A percentile compares a stretch with the other conserved stretches of the same genome.
phyloP scores from a whole-genome alignment of 495 filamentous ascomycete species.

The Penicillium tannophilum region DNA sequence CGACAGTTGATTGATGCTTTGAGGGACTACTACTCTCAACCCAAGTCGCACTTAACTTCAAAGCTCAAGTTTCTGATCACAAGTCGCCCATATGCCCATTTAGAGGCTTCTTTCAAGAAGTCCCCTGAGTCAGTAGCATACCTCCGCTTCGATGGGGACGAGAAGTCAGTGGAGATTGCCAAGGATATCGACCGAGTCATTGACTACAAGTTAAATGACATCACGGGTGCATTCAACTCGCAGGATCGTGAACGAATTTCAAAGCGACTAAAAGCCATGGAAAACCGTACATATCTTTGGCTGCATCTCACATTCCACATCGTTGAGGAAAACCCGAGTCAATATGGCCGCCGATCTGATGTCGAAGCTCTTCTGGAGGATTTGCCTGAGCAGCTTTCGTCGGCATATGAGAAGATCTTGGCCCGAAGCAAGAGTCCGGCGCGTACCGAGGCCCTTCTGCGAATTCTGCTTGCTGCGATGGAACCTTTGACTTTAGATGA shows the following conservation, averaged over 20 bases:
- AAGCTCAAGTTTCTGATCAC: conserved; percentile 39
- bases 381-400: conserved; percentile 29
- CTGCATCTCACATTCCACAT: conserved; percentile 37
- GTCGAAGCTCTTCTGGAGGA: conserved; percentile 24
- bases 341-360: conserved; percentile 10
- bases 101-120: conserved; percentile 25
- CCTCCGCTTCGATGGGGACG: conserved; percentile 34
- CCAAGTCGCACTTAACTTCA: neutral
- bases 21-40: neutral
- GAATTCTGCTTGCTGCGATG: conserved; percentile 24
- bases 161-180: conserved; percentile 31
- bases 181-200: conserved; percentile 44
- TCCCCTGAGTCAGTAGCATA: conserved; percentile 16
- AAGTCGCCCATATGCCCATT: conserved; percentile 37
- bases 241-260: conserved; percentile 18
- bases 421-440: conserved; percentile 4
- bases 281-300: conserved; percentile 15
- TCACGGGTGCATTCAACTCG: neutral
- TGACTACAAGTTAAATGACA: conserved; percentile 24
- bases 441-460: conserved; percentile 25
- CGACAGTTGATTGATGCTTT: neutral
- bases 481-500: neutral
- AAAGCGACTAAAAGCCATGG: conserved; percentile 32
- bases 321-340: conserved; percentile 24
- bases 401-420: conserved; percentile 39